Evolutionary conservation across 805 yeast species (phyloP), one percentile per base, ranked within the genome.

Genomic region (Sugiyamaella mastotermitis): DNA sequence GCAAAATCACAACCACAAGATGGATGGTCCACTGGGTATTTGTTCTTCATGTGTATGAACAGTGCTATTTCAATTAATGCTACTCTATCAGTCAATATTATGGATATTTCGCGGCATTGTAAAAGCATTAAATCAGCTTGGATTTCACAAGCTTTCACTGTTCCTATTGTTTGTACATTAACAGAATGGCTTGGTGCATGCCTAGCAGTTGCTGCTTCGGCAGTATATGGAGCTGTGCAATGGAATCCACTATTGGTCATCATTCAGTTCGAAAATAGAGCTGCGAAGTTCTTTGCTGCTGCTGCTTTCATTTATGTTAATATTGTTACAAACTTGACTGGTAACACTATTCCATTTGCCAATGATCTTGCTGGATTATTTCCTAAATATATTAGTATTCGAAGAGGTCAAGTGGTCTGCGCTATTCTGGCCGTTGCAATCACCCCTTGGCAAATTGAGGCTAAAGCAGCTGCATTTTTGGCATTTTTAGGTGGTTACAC

Each of bases 321-420:
- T 46, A 53, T 68, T 38, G 72, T 71, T 24, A 68, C 72, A 7
- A 68, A 68, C 49, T 60, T 68, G 26, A 57, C 66, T 14, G 75
- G 74, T 21, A 71, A 71, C 53, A 67, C 72, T 11, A 59, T 71
- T 30, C 63, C 73, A 1, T 66, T 69, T 33, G 75, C 74, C 17
- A 71, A 71, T 1, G 76, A 71, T 40, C 57, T 69, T 31, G 61
- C 72, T 9, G 71, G 72, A 1, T 51, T 70, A 50, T 53, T 68
- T 34, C 76, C 76, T 3, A 60, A 65, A 28, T 70, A 56, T 53
- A 48, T 71, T 42, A 71, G 61, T 55, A 60, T 62, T 29, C 53
- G 69, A 43, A 52, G 69, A 42, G 68, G 67, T 27, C 56, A 57
- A 8, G 56, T 57, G 47, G 44, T 63, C 20, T 61, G 66, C 52